Conservation (phyloP, 163 green algal genomes). For the Volvox carteri region DNA sequence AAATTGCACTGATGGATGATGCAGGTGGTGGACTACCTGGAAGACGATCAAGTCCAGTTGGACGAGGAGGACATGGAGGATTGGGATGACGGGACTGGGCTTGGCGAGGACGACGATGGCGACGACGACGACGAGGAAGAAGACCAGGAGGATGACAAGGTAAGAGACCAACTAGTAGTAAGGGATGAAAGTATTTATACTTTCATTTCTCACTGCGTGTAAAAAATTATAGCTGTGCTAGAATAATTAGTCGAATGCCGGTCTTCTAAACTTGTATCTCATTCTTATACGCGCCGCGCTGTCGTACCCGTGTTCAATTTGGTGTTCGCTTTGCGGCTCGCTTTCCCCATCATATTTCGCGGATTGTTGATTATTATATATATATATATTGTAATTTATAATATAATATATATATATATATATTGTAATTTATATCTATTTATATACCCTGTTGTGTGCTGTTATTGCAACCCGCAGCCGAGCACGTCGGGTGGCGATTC, state of each 20-base stretch:
- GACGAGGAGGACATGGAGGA: constrained; percentile 73
- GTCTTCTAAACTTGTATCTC: not conserved
- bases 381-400: no score
- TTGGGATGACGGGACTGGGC: constrained; percentile 53
- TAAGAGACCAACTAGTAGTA: not conserved
- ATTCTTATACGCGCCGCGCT: not conserved
- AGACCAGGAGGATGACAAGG: constrained; percentile 34
- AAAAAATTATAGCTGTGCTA: not conserved
- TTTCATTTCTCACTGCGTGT: not conserved
- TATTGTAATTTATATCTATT: no score
- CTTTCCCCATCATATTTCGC: no score
- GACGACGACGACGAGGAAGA: constrained; percentile 43
- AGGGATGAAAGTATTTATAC: not conserved
- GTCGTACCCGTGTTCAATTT: not conserved
- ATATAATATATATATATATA: no score
- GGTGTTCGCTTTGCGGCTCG: no score
- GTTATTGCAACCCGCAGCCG: not conserved
- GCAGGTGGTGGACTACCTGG: constrained; percentile 58
- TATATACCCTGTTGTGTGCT: not conserved
- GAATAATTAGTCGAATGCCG: not conserved
- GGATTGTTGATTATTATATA: no score
- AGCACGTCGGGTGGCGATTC: constrained; percentile 28
- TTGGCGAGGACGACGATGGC: constrained; percentile 25
- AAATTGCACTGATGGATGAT: not conserved
- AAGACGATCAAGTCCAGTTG: constrained; percentile 62